phyloP scores from a whole-genome alignment of 352 stramenopile genomes.

The Pilasporangium apinafurcum region DNA sequence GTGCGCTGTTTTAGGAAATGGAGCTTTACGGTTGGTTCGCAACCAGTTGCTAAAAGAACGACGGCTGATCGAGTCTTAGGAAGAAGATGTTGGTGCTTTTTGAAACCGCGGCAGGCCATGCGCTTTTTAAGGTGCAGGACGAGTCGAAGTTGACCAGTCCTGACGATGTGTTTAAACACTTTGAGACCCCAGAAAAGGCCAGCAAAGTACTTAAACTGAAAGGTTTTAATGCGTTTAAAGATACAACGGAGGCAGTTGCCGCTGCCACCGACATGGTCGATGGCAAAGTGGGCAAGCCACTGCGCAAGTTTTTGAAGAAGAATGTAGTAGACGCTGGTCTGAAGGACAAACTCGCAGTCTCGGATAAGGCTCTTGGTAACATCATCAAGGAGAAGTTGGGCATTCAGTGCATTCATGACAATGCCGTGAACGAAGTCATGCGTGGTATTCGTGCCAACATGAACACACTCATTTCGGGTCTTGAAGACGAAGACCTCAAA shows the following conservation, averaged over 20 bases:
- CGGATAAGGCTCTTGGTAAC: conserved; percentile 94
- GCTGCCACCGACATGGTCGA: conserved; percentile 97
- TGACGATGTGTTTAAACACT: conserved; percentile 92
- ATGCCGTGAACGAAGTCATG: conserved; percentile 94
- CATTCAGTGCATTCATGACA: conserved; percentile 91
- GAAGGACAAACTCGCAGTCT: conserved; percentile 95
- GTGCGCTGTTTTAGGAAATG: not conserved
- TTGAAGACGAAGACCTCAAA: conserved; percentile 87
- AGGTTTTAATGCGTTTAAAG: conserved; percentile 98
- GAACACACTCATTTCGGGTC: conserved; percentile 89
- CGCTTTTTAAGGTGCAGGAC: conserved; percentile 98
- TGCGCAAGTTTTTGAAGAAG: conserved; percentile 99
- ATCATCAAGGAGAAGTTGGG: conserved; percentile 98
- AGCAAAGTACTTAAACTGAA: conserved; percentile 92
- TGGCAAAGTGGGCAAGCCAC: conserved; percentile 94
- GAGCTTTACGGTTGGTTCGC: conserved; percentile 9
- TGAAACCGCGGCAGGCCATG: conserved; percentile 98
- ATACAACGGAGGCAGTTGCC: conserved; percentile 97
- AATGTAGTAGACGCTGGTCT: conserved; percentile 92
- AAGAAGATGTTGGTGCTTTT: conserved; percentile 97
- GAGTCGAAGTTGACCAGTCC: conserved; percentile 88
- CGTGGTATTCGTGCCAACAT: conserved; percentile 96
- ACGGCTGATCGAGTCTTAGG: not conserved
- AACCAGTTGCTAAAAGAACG: conserved; percentile 8
- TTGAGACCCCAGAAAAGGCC: conserved; percentile 87